These are phyloP conservation scores for Aspergillus glaucus DNA, from an alignment of 2,329 filamentous ascomycete species.

Conservation along the genomic window DNA sequence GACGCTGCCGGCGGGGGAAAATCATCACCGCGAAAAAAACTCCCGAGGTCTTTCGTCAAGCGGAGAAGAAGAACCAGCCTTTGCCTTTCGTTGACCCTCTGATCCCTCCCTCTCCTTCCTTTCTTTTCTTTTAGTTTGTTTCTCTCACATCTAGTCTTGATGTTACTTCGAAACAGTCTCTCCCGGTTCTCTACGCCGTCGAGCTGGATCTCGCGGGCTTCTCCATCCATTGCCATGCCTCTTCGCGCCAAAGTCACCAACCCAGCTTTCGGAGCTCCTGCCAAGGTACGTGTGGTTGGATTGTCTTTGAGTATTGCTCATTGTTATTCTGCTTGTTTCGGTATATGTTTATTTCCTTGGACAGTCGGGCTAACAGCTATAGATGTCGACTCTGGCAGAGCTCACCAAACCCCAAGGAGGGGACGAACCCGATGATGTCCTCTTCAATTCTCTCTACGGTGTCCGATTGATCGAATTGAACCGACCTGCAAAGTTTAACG, in stretches of 20 bases:
- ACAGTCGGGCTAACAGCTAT: constrained; percentile 1
- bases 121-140: constrained; percentile 6
- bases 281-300: constrained; percentile 42
- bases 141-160: constrained; percentile 24
- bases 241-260: constrained; percentile 68
- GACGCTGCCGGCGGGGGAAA: constrained; percentile 12
- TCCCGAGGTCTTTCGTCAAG: constrained; percentile 25
- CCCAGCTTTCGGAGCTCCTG: constrained; percentile 49
- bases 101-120: constrained; percentile 9
- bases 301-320: too few relatives aligned
- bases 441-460: constrained; percentile 84
- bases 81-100: constrained; percentile 2
- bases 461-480: constrained; percentile 91
- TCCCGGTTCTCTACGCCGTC: constrained; percentile 35
- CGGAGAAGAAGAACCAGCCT: not conserved
- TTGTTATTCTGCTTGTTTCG: too few relatives aligned
- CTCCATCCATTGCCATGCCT: constrained; percentile 56
- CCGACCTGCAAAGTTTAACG: constrained; percentile 84
- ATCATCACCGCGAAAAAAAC: constrained; percentile 19
- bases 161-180: constrained; percentile 39
- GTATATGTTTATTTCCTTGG: not conserved
- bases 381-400: constrained; percentile 40
- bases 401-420: constrained; percentile 51
- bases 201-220: constrained; percentile 43
- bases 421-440: constrained; percentile 82